phyloP scores from a whole-genome alignment of 352 stramenopile species.

The Pythium utonaiense region DNA sequence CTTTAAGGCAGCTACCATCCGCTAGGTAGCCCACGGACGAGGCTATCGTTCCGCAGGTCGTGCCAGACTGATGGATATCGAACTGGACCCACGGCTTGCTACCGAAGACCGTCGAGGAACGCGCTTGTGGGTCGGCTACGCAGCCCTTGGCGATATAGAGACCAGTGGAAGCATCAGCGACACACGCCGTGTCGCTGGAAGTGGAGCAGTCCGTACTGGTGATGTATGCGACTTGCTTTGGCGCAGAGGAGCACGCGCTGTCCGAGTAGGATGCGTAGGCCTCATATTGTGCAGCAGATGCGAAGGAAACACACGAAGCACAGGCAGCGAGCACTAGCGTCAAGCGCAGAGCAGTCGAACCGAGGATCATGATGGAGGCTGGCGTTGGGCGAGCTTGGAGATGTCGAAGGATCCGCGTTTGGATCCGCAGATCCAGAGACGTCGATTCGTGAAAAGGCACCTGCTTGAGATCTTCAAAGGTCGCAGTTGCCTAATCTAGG shows the following conservation, averaged over 20 bases:
- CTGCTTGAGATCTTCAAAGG: no score
- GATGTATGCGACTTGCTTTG: conserved; percentile 17
- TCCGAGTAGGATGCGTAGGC: conserved; percentile 17
- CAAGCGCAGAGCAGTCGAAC: neutral
- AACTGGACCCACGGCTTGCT: conserved; percentile 16
- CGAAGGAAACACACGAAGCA: neutral
- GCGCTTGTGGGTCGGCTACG: neutral
- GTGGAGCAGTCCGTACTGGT: neutral
- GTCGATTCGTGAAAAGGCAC: no score
- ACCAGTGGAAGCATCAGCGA: neutral
- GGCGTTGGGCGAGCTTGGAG: no score
- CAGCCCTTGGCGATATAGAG: conserved; percentile 7
- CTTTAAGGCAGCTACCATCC: conserved; percentile 37
- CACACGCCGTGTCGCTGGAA: neutral
- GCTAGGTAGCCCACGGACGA: conserved; percentile 38
- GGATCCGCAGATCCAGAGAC: no score
- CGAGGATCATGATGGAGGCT: neutral
- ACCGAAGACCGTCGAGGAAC: neutral
- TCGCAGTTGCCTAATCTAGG: no score
- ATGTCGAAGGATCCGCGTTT: no score
- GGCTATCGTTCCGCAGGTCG: conserved; percentile 25
- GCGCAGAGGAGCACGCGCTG: conserved; percentile 5
- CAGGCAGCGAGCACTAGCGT: neutral
- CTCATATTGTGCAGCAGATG: conserved; percentile 1
- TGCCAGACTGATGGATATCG: conserved; percentile 16